phyloP scores from a whole-genome alignment of 768 basidiomycete genomes.

The Glaciozyma antarctica region DNA sequence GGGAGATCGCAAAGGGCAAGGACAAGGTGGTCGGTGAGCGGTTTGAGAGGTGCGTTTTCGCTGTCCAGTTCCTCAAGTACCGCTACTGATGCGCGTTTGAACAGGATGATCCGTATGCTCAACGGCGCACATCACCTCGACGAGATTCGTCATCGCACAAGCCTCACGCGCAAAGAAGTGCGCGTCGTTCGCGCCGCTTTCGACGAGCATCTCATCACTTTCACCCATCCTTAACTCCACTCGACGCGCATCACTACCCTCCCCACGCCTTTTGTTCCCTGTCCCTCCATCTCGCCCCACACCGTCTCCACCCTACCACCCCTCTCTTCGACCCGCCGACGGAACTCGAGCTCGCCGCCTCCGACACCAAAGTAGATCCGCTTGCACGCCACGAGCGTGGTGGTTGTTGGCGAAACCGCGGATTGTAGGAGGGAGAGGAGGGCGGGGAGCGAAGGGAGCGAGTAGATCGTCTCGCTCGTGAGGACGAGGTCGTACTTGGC shows the following conservation, averaged over 20 bases:
- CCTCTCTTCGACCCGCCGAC: constrained; percentile 47
- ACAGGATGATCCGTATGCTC: constrained; percentile 82
- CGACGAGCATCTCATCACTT: constrained; percentile 62
- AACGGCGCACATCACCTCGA: constrained; percentile 86
- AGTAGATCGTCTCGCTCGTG: constrained; percentile 90
- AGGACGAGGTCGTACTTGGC: constrained; percentile 53
- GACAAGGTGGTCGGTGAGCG: constrained; percentile 57
- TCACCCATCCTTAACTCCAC: constrained; percentile 43
- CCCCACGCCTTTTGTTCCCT: constrained; percentile 51
- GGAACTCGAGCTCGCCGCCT: constrained; percentile 70
- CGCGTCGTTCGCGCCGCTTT: constrained; percentile 75
- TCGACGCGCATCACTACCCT: constrained; percentile 57
- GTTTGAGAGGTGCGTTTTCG: constrained; percentile 53
- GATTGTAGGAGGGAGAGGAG: constrained; percentile 44
- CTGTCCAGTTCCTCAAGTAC: neutral
- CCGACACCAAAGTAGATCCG: constrained; percentile 92
- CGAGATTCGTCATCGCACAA: constrained; percentile 82
- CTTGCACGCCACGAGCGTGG: constrained; percentile 79
- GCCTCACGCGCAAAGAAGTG: constrained; percentile 72
- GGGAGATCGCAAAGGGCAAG: constrained; percentile 81
- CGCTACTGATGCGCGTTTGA: neutral
- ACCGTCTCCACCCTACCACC: constrained; percentile 51
- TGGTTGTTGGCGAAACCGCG: constrained; percentile 14
- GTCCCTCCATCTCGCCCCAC: constrained; percentile 34
- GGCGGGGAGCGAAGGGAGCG: constrained; percentile 52